These are phyloP conservation scores for Trypanosomatidae sp. DNA, from an alignment of 208 protist species.

Conservation along the genomic window DNA sequence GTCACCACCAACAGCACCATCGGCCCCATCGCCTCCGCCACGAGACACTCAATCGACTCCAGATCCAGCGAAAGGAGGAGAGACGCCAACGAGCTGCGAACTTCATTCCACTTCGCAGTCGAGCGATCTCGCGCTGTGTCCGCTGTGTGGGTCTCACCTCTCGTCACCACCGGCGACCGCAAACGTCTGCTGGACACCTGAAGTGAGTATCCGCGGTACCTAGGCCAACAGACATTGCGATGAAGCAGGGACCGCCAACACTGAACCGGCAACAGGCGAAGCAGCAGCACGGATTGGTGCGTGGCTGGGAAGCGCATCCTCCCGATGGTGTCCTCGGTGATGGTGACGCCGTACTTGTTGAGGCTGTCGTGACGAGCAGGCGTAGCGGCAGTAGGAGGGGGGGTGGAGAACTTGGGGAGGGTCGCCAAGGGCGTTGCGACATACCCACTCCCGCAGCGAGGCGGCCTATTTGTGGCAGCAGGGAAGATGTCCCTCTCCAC, in stretches of 20 bases:
- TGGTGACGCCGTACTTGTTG: neutral
- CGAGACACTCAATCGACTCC: neutral
- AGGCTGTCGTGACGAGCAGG: neutral
- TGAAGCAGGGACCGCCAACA: neutral
- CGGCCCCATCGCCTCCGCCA: conserved; percentile 4
- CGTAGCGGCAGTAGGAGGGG: neutral
- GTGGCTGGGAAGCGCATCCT: neutral
- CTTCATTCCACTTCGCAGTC: neutral
- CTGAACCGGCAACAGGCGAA: conserved; percentile 6
- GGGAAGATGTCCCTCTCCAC: neutral
- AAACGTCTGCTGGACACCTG: neutral
- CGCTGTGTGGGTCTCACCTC: too few relatives aligned
- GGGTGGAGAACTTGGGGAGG: neutral
- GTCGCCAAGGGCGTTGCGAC: neutral
- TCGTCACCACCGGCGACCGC: neutral
- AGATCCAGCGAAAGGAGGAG: neutral
- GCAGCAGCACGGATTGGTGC: neutral
- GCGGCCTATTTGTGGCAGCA: neutral
- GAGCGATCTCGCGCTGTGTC: neutral
- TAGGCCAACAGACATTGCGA: neutral
- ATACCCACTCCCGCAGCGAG: neutral
- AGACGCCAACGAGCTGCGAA: neutral
- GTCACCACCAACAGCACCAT: neutral
- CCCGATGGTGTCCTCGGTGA: neutral
- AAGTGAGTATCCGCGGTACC: conserved; percentile 8